Percentiles rank a stretch among this genome's conserved stretches.
These are phyloP conservation scores for Rhizoctonia solani DNA, from an alignment of 1,284 basidiomycete genomes.

Conservation along the genomic window DNA sequence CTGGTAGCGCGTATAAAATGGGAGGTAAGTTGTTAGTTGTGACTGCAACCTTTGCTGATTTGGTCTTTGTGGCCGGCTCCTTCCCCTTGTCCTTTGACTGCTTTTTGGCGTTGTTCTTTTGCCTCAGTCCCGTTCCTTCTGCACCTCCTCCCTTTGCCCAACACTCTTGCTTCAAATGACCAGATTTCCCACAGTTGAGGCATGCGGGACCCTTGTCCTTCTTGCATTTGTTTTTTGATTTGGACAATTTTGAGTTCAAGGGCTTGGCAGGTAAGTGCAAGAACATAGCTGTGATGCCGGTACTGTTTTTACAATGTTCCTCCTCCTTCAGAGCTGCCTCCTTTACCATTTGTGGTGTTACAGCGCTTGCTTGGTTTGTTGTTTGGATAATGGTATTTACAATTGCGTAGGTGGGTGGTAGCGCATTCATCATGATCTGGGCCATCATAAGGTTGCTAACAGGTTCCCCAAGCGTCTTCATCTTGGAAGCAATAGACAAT, in stretches of 20 bases:
- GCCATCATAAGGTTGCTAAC: too few relatives aligned
- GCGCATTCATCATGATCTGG: too few relatives aligned
- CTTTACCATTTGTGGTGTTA: neutral
- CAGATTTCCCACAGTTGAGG: slow-evolving; percentile 26
- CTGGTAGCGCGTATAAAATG: neutral
- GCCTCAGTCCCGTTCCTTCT: slow-evolving; percentile 12
- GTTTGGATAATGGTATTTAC: neutral
- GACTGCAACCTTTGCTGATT: slow-evolving; percentile 5
- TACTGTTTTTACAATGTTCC: slow-evolving; percentile 5
- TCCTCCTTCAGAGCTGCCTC: neutral
- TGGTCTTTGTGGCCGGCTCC: neutral
- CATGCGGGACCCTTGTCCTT: slow-evolving; percentile 14
- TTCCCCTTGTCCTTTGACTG: neutral
- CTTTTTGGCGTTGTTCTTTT: neutral
- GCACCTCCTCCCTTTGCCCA: slow-evolving; percentile 41
- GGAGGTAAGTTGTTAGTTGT: neutral
- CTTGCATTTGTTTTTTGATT: neutral
- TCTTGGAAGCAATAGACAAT: too few relatives aligned
- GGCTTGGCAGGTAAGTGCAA: neutral
- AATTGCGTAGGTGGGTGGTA: neutral
- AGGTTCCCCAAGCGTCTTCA: too few relatives aligned
- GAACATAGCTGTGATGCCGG: neutral
- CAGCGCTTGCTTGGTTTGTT: neutral
- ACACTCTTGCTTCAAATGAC: too few relatives aligned
- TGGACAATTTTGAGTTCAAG: slow-evolving; percentile 10